Conservation (phyloP, 768 basidiomycete genomes). For the Lentinus brumalis region DNA sequence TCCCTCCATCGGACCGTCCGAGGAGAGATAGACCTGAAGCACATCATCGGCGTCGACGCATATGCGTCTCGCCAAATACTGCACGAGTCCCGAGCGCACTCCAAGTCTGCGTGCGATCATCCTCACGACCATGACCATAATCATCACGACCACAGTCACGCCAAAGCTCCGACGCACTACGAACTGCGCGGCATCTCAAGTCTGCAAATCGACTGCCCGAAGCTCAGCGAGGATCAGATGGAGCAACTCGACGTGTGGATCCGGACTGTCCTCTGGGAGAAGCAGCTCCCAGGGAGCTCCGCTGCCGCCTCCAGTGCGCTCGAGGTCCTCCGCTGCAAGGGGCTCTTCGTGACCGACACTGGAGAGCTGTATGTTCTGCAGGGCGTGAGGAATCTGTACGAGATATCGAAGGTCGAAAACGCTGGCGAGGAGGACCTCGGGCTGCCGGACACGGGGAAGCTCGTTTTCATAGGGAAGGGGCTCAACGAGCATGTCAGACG, state of each 20-base stretch:
- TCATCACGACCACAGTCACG: slow-evolving; percentile 32
- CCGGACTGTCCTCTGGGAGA: slow-evolving; percentile 82
- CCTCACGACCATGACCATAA: slow-evolving; percentile 37
- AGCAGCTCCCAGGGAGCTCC: slow-evolving; percentile 42
- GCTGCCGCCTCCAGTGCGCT: slow-evolving; percentile 32
- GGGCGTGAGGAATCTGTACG: slow-evolving; percentile 90
- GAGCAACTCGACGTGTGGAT: slow-evolving; percentile 77
- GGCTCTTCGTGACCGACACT: slow-evolving; percentile 58
- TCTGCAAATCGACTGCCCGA: slow-evolving; percentile 69
- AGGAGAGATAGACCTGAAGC: slow-evolving; percentile 70
- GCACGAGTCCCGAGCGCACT: background rate
- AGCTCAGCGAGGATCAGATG: slow-evolving; percentile 50
- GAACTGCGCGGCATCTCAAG: slow-evolving; percentile 83
- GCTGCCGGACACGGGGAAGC: slow-evolving; percentile 67
- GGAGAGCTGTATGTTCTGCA: slow-evolving; percentile 79
- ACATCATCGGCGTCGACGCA: slow-evolving; percentile 80
- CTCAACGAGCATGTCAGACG: slow-evolving; percentile 55
- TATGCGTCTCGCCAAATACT: slow-evolving; percentile 56
- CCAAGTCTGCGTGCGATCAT: slow-evolving; percentile 7
- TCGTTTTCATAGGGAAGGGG: slow-evolving; percentile 88
- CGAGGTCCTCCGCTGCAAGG: slow-evolving; percentile 86
- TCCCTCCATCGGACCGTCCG: slow-evolving; percentile 72
- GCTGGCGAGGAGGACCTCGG: slow-evolving; percentile 39
- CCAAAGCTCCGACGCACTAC: slow-evolving; percentile 50
- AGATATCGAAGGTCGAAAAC: slow-evolving; percentile 54